Conservation (phyloP, 495 filamentous ascomycete species). For the Daldinia concentrica region DNA sequence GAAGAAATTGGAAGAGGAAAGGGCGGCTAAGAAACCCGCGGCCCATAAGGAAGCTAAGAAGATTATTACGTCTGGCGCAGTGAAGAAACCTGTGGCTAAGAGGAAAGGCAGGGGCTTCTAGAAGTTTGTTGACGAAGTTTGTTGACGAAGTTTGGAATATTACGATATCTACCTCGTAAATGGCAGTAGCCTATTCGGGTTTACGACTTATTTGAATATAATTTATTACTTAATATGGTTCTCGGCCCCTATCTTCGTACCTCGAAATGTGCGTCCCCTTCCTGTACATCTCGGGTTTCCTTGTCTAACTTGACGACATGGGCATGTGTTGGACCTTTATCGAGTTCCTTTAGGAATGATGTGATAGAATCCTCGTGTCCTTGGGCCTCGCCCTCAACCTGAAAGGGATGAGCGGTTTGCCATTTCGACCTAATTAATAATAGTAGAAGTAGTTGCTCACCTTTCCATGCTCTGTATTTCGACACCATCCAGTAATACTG, state of each 20-base stretch:
- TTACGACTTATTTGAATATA: background rate
- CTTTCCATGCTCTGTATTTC: constrained; percentile 77
- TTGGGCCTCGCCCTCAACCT: constrained; percentile 94
- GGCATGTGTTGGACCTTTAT: constrained; percentile 73
- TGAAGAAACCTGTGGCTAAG: constrained; percentile 71
- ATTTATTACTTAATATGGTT: background rate
- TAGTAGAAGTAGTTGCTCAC: constrained; percentile 50
- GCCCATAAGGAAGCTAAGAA: constrained; percentile 59
- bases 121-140: constrained; percentile 14
- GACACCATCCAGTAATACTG: constrained; percentile 79
- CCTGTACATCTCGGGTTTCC: constrained; percentile 65
- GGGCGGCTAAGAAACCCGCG: constrained; percentile 57
- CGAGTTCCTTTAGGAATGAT: constrained; percentile 76
- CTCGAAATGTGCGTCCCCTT: constrained; percentile 71
- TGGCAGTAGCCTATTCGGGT: background rate
- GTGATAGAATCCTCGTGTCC: constrained; percentile 70
- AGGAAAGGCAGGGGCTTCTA: constrained; percentile 65
- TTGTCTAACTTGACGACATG: constrained; percentile 78
- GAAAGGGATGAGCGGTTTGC: constrained; percentile 7
- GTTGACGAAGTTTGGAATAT: constrained; percentile 19
- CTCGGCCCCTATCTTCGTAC: constrained; percentile 51
- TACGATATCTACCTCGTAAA: constrained; percentile 6
- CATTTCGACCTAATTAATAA: background rate
- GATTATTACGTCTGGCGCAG: constrained; percentile 61
- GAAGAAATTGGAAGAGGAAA: constrained; percentile 57